Evolutionary conservation across 805 yeast genomes (phyloP), one percentile per base, ranked within the genome.

Genomic region (Yamadazyma nakazawae): DNA sequence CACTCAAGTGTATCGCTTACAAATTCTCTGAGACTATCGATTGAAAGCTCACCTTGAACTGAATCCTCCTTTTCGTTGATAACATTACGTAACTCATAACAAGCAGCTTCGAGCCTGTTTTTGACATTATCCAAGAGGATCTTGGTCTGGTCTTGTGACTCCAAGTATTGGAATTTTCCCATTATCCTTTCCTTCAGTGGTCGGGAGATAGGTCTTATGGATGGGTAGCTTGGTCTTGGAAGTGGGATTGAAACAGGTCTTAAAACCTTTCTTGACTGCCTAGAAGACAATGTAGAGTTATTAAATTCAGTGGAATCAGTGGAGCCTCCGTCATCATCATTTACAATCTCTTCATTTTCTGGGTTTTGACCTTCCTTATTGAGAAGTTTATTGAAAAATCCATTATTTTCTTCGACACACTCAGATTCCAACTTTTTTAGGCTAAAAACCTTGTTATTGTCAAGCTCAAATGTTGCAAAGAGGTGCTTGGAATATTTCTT

Each of bases 101-200:
- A 70, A n/a, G 78, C 67, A 17, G 82, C 75, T 65, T 92, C 98
- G 17, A 92, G 74, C 31, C 73, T 66, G 62, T 91, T 92, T 54
- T 80, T 76, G 26, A 78, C 66, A 46, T 80, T 80, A 38, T 86
- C 86, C 35, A 79, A 66, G 44, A 70, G 65, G 25, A 68, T 64
- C 45, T 87, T 73, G 44, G 74, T 80, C 12, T 67, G 63, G 55
- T 89, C 96, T 47, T 71, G 71, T 18, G 61, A 59, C 47, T 79
- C 81, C 61, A 85, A 71, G 14, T 67, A 67, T 34, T 66, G 64
- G 55, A 92, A 70, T 48, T 80, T 81, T 5, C 65, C 56, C 25
- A 66, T 62, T 8, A 84, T 66, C 21, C 63, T 62, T 49, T 67
- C 67, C 52, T 79, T 81, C 13, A 79, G 64, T 2, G 75, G 47